phyloP scores from a whole-genome alignment of 176 grass and related monocot genomes.

The Themeda triandra region DNA sequence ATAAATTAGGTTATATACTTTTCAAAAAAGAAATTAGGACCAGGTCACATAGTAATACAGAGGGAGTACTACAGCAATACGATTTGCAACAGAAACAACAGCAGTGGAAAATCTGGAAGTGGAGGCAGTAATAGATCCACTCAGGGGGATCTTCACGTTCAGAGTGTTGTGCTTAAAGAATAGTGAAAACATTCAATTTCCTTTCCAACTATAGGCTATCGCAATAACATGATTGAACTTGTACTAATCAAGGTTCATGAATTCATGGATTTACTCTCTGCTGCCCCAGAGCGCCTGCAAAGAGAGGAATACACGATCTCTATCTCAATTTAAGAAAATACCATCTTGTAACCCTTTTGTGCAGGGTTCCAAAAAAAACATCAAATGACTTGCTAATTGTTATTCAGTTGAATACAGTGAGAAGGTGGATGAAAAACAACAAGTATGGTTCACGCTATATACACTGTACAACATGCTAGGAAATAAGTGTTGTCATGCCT shows the following conservation, averaged over 20 bases:
- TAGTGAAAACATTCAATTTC: background rate
- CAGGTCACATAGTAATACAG: background rate
- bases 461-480: background rate
- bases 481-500: background rate
- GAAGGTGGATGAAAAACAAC: background rate
- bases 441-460: constrained; percentile 8
- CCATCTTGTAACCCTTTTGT: background rate
- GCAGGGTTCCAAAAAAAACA: background rate
- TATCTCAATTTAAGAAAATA: background rate
- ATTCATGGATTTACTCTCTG: background rate
- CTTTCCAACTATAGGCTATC: background rate
- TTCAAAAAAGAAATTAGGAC: background rate
- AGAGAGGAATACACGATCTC: background rate
- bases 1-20: no score
- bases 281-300: background rate
- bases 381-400: background rate
- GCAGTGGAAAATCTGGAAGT: background rate
- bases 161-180: background rate
- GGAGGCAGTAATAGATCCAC: background rate
- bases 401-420: background rate
- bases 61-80: background rate
- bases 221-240: background rate
- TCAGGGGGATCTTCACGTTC: background rate
- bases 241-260: background rate
- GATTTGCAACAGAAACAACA: background rate